Evolutionary conservation across 768 basidiomycete genomes (phyloP).

Genomic region (Floccularia luteovirens): DNA sequence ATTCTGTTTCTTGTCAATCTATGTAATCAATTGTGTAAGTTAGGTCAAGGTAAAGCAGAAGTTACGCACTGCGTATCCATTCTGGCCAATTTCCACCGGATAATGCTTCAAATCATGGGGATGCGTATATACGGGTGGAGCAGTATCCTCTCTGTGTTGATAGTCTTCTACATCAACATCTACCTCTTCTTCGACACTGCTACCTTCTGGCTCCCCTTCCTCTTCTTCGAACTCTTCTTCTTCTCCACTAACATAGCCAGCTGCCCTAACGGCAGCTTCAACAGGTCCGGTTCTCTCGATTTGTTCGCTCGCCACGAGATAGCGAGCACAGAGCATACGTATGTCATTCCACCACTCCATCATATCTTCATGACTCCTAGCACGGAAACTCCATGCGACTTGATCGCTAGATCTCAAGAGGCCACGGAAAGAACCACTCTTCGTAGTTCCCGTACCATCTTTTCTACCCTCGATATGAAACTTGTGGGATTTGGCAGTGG

Average conservation of each 20-base stretch:
- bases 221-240: conserved; percentile 55
- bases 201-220: conserved; percentile 24
- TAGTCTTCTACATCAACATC: conserved; percentile 28
- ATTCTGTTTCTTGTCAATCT: conserved; percentile 13
- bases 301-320: conserved; percentile 89
- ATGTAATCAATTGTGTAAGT: conserved; percentile 1
- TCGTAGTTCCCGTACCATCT: conserved; percentile 66
- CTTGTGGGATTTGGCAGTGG: conserved; percentile 73
- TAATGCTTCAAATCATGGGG: conserved; percentile 22
- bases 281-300: conserved; percentile 92
- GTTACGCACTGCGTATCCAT: conserved; percentile 57
- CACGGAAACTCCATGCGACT: conserved; percentile 82
- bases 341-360: conserved; percentile 99
- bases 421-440: conserved; percentile 43
- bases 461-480: conserved; percentile 95
- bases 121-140: conserved; percentile 58
- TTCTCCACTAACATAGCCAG: conserved; percentile 83
- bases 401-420: conserved; percentile 19
- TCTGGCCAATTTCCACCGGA: conserved; percentile 30
- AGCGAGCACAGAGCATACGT: conserved; percentile 86
- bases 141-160: conserved; percentile 33
- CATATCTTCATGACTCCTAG: conserved; percentile 90
- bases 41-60: not conserved
- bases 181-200: conserved; percentile 30
- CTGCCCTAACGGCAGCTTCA: conserved; percentile 83